Evolutionary conservation across 2,329 filamentous ascomycete genomes (phyloP).

Genomic region (Lizonia empirigonia): DNA sequence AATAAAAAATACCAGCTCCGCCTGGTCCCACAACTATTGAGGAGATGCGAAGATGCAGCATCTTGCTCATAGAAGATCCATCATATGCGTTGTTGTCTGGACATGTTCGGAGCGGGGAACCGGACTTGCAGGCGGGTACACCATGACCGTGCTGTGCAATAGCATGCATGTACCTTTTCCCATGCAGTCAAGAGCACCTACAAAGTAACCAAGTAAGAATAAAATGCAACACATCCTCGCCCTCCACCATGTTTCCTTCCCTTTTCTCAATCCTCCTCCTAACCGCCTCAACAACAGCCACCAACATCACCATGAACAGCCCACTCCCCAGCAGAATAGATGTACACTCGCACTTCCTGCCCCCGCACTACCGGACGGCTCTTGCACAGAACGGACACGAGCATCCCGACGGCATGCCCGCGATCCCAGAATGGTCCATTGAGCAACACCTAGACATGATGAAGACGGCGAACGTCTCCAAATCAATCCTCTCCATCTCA

Average conservation of each 20-base stretch:
- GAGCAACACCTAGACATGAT: conserved; percentile 58
- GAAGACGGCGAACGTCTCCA: conserved; percentile 55
- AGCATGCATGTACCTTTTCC: not conserved
- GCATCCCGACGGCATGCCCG: conserved; percentile 59
- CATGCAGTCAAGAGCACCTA: not conserved
- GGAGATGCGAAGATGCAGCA: too few relatives aligned
- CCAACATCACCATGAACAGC: conserved; percentile 22
- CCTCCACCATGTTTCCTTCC: not conserved
- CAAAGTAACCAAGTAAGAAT: not conserved
- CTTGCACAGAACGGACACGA: conserved; percentile 50
- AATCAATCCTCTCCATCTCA: conserved; percentile 61
- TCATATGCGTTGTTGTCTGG: not conserved
- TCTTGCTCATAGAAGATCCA: not conserved
- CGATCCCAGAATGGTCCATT: conserved; percentile 53
- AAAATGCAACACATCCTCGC: not conserved
- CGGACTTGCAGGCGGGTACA: not conserved
- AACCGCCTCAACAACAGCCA: not conserved
- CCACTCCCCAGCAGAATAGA: conserved; percentile 50
- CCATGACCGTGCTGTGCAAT: not conserved
- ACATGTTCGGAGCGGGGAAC: conserved; percentile 4
- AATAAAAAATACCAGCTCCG: too few relatives aligned
- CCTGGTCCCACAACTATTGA: too few relatives aligned
- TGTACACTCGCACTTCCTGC: conserved; percentile 57
- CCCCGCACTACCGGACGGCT: conserved; percentile 50
- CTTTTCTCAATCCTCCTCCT: not conserved